Evolutionary conservation across 257 asterid genomes (phyloP), one percentile per base, ranked within the genome.

Genomic region (Ehretia macrophylla): DNA sequence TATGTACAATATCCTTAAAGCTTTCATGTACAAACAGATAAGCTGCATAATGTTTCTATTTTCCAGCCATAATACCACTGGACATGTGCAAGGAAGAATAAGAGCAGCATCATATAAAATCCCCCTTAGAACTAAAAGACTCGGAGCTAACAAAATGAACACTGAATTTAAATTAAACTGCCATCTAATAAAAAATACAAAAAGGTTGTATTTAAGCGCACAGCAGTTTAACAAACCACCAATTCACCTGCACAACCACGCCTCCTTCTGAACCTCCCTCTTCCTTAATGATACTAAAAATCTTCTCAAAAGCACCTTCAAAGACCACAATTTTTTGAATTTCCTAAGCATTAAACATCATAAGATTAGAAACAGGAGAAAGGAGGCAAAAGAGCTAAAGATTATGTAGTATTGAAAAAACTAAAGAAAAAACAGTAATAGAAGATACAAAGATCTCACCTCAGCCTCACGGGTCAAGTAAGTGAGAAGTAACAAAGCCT

Each of bases 221-320:
- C 17, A 11, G 17, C 52, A 42, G 52, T 32, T 20, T 46, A 19
- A 59, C 18, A 42, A 45, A 40, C 23, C 64, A 42, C 11, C 52
- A 44, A 17, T 47, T 44, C 75, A 90, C 98, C 96, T 90, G 98
- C 69, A 91, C 96, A 72, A 91, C 95, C 55, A 88, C 97, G 11
- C 99, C 99, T 50, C 99, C 96, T 72, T 93, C 97, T 63, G 96
- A 89, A 64, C 95, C 96, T 51, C 97, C 97, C 80, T 93, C 99
- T 79, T 93, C 97, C 72, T 68, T 85, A 63, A 91, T 77, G 70
- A 87, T 88, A 83, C 96, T 79, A 73, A 87, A 91, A 59, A 91
- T 83, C 85, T 85, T 91, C 81, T 91, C 98, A 72, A 91, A 85
- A 66, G 95, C 96, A 67, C 96, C 94, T 85, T 91, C 98, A 79